Conservation (phyloP, 2,329 filamentous ascomycete species). For the Penicillium hordei region DNA sequence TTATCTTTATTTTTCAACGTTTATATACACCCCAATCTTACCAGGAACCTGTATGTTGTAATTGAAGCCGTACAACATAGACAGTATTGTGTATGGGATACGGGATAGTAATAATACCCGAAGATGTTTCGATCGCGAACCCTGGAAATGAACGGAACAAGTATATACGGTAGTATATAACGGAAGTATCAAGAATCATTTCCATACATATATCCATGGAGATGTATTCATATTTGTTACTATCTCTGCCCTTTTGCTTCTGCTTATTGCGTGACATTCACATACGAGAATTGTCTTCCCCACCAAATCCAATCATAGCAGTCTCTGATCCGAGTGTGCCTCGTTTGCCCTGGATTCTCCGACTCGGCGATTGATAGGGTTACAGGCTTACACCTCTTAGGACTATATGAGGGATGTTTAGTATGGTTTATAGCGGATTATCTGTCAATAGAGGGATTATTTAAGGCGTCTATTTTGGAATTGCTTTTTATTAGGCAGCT, state of each 20-base stretch:
- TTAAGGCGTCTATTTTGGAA: not conserved
- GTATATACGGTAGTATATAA: not conserved
- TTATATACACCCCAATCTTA: slow-evolving; percentile 21
- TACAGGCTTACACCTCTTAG: not conserved
- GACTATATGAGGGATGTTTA: not conserved
- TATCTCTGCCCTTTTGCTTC: not conserved
- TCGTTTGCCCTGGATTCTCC: slow-evolving; percentile 5
- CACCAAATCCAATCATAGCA: slow-evolving; percentile 7
- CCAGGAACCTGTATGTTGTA: slow-evolving; percentile 22
- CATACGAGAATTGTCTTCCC: not conserved
- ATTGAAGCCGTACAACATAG: slow-evolving; percentile 3
- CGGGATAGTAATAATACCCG: slow-evolving; percentile 19
- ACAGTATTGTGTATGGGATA: slow-evolving; percentile 23
- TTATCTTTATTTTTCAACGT: not conserved
- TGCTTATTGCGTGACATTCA: not conserved
- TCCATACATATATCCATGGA: not conserved
- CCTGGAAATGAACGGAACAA: slow-evolving; percentile 3
- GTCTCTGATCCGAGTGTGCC: slow-evolving; percentile 4
- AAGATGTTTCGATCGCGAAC: slow-evolving; percentile 7
- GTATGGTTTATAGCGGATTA: not conserved
- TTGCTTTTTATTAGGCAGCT: not conserved
- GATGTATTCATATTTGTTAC: not conserved
- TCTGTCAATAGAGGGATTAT: not conserved
- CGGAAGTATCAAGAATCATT: not conserved
- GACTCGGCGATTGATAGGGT: not conserved